Conservation (phyloP, 129 eudicot species). For the Ambrosia artemisiifolia region DNA sequence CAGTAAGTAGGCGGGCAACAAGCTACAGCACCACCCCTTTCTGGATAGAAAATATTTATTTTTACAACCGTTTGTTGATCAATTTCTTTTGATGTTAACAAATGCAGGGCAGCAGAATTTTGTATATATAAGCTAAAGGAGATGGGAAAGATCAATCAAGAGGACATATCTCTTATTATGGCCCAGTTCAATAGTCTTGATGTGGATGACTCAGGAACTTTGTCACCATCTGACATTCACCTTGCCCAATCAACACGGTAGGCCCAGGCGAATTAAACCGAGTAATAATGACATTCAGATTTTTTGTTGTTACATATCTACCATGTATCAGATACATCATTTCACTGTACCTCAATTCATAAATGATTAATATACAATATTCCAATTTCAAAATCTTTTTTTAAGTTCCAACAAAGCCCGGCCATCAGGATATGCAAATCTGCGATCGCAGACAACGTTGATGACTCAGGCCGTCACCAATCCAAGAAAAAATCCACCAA, state of each 20-base stretch:
- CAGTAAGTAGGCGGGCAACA: no score
- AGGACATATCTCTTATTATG: constrained; percentile 56
- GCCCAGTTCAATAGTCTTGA: constrained; percentile 72
- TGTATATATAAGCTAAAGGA: constrained; percentile 72
- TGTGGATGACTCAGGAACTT: constrained; percentile 82
- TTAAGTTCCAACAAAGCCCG: no score
- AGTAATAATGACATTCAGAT: constrained; percentile 5
- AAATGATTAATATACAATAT: no score
- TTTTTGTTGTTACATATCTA: neutral
- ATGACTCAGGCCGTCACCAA: no score
- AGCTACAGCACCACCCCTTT: no score
- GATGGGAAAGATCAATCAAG: constrained; percentile 91
- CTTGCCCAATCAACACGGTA: constrained; percentile 56
- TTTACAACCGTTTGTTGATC: neutral
- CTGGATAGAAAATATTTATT: no score
- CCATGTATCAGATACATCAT: neutral
- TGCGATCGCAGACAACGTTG: no score
- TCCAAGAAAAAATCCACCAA: no score
- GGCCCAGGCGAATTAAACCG: neutral
- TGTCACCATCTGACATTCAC: constrained; percentile 57
- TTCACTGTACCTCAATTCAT: no score
- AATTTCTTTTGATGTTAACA: neutral
- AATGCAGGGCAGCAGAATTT: constrained; percentile 77
- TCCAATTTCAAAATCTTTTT: no score
- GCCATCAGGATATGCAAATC: no score